Evolutionary conservation across 495 filamentous ascomycete species (phyloP), one percentile per base, ranked within the genome.

Genomic region (Talaromyces proteolyticus): DNA sequence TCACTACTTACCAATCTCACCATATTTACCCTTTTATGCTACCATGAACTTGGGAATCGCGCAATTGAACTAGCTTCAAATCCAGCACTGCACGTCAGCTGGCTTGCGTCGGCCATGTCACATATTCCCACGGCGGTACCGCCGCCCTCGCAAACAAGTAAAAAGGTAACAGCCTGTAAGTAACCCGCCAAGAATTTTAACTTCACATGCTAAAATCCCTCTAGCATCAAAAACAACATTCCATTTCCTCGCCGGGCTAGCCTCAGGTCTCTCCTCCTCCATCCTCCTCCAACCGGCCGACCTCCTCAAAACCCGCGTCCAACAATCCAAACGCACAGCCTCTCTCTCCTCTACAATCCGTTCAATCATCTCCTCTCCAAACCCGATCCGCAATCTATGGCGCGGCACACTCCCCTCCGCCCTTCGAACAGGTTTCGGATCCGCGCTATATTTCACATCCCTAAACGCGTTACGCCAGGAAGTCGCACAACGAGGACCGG

Each of bases 221-320:
- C 18, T 20, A 75, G 70, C 71, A 53, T 73, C 70, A 10, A 73
- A 74, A 66, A 69, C 67, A 18, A 61, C 75, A 55, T 91, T 91
- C 66, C 92, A 96, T 74, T 94, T 97, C 71, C 68, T 81, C 51
- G 93, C 91, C 49, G 94, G 93, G 52, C 85, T 95, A 34, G 78
- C 78, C 59, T 95, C 91, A 0, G 93, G 93, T 60, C 77, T 94
- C 44, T 77, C 87, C 53, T 89, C 90, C 38, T 89, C 93, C 51
- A 81, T 91, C 51, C 82, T 96, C 56, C 84, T 98, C 45, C 93
- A 98, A 69, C 93, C 93, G 22, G 89, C 91, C 62, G 93, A 97
- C 67, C 87, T 97, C 18, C 84, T 98, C 66, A 98, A 98, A 72
- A 98, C 76, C 52, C 89, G 94, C 41, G 81, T 97, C 49, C 93